Percentiles rank a stretch among this genome's conserved stretches.
Conservation (phyloP, 345 rosid species). For the Syzygium aromaticum region DNA sequence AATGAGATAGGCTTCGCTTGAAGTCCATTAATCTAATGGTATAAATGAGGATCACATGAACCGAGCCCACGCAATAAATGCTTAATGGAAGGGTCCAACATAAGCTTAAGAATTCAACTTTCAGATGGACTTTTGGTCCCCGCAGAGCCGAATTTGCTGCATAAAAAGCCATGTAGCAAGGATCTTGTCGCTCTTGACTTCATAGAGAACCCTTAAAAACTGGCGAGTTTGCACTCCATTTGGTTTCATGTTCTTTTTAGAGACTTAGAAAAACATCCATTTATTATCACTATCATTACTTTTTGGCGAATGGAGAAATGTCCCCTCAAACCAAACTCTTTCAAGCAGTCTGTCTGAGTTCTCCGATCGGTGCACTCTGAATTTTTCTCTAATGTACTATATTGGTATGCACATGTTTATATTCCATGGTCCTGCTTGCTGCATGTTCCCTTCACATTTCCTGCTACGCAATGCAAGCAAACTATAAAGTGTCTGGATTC, state of each 20-base stretch:
- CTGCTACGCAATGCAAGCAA: not conserved
- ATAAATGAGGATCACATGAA: not conserved
- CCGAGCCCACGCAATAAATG: not conserved
- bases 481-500: not conserved
- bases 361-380: not conserved
- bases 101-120: not conserved
- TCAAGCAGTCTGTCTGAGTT: not conserved
- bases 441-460: not conserved
- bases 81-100: not conserved
- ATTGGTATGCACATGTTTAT: not conserved
- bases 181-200: not conserved
- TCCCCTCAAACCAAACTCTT: not conserved
- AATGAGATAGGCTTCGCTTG: not conserved
- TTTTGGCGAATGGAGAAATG: not conserved
- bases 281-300: not conserved
- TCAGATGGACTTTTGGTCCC: not conserved
- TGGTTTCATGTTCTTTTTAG: not conserved
- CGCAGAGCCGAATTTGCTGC: not conserved
- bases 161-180: not conserved
- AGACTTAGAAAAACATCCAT: not conserved
- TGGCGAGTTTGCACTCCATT: not conserved
- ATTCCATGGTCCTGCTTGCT: not conserved
- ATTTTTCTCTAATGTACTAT: not conserved
- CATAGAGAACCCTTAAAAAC: not conserved
- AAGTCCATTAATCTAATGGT: not conserved